Conservation (phyloP, 345 rosid genomes). For the Dipteronia dyeriana region DNA sequence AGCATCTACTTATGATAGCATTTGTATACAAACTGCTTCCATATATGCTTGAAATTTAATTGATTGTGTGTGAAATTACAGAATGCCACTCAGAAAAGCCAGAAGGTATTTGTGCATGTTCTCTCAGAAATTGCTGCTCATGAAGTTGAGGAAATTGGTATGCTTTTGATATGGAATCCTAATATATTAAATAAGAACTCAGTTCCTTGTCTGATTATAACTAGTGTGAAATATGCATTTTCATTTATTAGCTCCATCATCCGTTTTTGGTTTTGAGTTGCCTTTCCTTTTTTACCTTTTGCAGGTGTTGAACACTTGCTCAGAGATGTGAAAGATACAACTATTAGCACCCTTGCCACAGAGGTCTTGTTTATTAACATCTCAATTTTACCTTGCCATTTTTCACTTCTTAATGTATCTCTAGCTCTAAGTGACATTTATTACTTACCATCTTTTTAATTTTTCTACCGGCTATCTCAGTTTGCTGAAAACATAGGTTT, state of each 20-base stretch:
- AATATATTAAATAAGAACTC: conserved; percentile 1
- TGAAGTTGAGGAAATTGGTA: conserved; percentile 95
- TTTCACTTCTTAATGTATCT: background rate
- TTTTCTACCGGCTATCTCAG: background rate
- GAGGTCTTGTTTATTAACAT: conserved; percentile 44
- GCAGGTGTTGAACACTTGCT: conserved; percentile 83
- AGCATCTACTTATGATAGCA: background rate
- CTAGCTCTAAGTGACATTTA: background rate
- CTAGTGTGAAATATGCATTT: background rate
- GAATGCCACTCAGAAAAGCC: conserved; percentile 91
- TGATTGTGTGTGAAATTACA: conserved; percentile 26
- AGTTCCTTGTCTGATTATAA: conserved; percentile 2
- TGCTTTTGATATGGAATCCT: conserved; percentile 17
- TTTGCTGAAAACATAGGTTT: background rate
- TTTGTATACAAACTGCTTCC: background rate
- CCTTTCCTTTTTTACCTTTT: conserved; percentile 7
- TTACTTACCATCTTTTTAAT: background rate
- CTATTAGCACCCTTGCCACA: conserved; percentile 81
- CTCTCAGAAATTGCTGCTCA: conserved; percentile 71
- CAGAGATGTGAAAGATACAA: conserved; percentile 88
- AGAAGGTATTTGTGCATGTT: conserved; percentile 77
- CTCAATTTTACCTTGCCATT: background rate
- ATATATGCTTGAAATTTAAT: background rate
- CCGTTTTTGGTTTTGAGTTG: background rate
- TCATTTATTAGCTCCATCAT: conserved; percentile 3